Conservation (phyloP, 2,329 filamentous ascomycete species). For the Fusarium hostae region DNA sequence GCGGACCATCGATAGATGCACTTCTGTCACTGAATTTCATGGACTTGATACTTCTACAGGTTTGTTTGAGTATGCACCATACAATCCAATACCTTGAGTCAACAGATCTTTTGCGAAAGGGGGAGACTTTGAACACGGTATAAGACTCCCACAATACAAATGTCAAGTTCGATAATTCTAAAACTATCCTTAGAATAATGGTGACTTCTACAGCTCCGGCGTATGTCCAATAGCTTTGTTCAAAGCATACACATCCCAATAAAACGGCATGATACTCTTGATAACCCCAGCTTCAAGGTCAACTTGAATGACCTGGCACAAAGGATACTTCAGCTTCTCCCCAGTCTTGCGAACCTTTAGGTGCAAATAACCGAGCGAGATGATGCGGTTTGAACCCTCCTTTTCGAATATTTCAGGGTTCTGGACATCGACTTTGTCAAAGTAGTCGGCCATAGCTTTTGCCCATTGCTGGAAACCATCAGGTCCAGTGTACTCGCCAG, state of each 20-base stretch:
- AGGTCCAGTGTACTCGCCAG: constrained; percentile 46
- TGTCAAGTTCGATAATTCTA: neutral
- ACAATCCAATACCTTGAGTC: neutral
- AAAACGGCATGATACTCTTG: constrained; percentile 48
- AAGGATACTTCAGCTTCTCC: constrained; percentile 44
- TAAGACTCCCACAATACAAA: neutral
- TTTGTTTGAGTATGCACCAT: too few species aligned
- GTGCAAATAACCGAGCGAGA: constrained; percentile 44
- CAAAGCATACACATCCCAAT: constrained; percentile 49
- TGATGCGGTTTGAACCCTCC: constrained; percentile 43
- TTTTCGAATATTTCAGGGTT: constrained; percentile 47
- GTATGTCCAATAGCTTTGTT: constrained; percentile 38
- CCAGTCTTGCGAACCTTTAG: constrained; percentile 48
- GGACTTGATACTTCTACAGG: neutral
- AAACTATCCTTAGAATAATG: neutral
- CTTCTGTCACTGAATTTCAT: too few species aligned
- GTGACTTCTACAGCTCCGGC: neutral
- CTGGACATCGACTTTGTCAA: constrained; percentile 47
- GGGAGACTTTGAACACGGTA: neutral
- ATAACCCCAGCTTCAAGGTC: constrained; percentile 49
- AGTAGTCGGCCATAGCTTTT: constrained; percentile 44
- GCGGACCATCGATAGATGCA: constrained; percentile 1
- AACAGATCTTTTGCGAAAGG: neutral
- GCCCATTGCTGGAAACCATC: constrained; percentile 48
- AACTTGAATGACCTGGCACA: constrained; percentile 48